Evolutionary conservation across 2,329 filamentous ascomycete species (phyloP).

Genomic region (Trichophyton benhamiae): DNA sequence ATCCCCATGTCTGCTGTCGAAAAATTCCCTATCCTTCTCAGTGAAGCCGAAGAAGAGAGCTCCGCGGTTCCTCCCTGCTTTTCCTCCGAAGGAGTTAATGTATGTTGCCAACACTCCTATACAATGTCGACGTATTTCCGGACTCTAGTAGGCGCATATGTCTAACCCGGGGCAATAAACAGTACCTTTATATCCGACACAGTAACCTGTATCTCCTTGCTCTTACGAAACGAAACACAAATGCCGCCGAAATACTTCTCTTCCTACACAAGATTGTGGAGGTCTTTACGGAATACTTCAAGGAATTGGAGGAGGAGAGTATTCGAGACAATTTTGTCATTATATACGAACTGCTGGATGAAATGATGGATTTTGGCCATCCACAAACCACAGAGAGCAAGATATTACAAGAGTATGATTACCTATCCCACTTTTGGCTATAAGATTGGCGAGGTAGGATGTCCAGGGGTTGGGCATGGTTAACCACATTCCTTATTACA

Average conservation of each 20-base stretch:
- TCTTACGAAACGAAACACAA: constrained; percentile 95
- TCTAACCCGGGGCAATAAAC: constrained; percentile 2
- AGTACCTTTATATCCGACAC: constrained; percentile 98
- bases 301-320: constrained; percentile 94
- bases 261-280: constrained; percentile 98
- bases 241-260: constrained; percentile 93
- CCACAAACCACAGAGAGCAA: constrained; percentile 97
- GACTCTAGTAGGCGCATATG: too few relatives aligned
- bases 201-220: constrained; percentile 98
- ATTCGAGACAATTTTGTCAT: constrained; percentile 99
- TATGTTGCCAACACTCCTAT: constrained; percentile 36
- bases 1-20: constrained; percentile 99
- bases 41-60: constrained; percentile 97
- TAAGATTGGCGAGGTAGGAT: background rate
- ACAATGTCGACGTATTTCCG: background rate
- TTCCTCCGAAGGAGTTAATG: constrained; percentile 96
- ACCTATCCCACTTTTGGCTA: background rate
- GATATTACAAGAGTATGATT: constrained; percentile 72
- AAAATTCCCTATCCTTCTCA: constrained; percentile 89
- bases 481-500: background rate
- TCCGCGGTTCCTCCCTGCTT: constrained; percentile 96
- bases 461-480: background rate
- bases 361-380: constrained; percentile 99
- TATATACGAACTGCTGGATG: constrained; percentile 95
- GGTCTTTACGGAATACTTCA: constrained; percentile 99